phyloP scores from a whole-genome alignment of 805 yeast genomes.

The Candida palmyrensis region DNA sequence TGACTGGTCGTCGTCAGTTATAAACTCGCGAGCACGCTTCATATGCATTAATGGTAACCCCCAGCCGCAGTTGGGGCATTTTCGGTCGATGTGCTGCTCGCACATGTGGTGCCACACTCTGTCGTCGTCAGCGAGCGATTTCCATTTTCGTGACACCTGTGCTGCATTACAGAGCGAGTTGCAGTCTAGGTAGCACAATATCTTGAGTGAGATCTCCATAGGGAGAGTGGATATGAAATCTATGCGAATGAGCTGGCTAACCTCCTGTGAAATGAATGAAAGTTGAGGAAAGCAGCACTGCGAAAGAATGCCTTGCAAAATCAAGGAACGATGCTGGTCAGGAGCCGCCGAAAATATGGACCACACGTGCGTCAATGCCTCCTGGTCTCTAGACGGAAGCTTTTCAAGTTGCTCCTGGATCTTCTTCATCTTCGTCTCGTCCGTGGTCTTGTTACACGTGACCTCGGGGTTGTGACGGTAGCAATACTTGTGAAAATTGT shows the following conservation, averaged over 20 bases:
- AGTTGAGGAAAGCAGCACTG: conserved; percentile 96
- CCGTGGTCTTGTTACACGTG: conserved; percentile 64
- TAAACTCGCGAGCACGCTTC: conserved; percentile 59
- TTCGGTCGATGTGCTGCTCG: conserved; percentile 95
- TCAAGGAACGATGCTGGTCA: conserved; percentile 61
- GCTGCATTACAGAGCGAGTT: conserved; percentile 92
- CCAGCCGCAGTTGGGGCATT: conserved; percentile 99
- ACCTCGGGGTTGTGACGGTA: conserved; percentile 92
- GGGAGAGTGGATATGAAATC: conserved; percentile 88
- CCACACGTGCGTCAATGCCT: conserved; percentile 80
- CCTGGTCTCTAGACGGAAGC: conserved; percentile 66
- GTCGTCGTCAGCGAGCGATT: conserved; percentile 88
- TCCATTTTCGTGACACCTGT: conserved; percentile 86
- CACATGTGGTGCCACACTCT: conserved; percentile 98
- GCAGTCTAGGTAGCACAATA: conserved; percentile 86
- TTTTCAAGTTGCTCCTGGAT: conserved; percentile 55
- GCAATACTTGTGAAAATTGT: conserved; percentile 67
- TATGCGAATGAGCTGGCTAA: conserved; percentile 72
- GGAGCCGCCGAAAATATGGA: conserved; percentile 75
- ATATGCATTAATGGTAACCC: conserved; percentile 93
- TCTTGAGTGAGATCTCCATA: conserved; percentile 75
- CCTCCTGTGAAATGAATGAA: conserved; percentile 78
- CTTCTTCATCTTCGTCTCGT: conserved; percentile 55
- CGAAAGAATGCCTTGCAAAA: conserved; percentile 75
- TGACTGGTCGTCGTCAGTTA: conserved; percentile 10